Base-by-base conservation (phyloP, 2,329 filamentous ascomycete genomes). In the Sporothrix euskadiensis region DNA sequence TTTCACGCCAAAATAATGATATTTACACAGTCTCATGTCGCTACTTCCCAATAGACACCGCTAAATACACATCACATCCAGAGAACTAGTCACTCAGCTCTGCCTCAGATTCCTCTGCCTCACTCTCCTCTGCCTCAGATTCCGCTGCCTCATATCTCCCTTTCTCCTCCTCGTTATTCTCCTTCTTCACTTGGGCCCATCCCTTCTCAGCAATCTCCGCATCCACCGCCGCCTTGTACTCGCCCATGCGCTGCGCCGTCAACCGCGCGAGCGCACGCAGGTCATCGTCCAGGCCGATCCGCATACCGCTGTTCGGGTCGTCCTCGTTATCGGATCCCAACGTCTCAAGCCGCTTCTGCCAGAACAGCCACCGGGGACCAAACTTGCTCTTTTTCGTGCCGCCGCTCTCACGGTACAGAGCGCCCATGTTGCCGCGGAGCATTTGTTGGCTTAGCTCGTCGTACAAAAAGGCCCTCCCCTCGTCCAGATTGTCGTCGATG, bases 241-340 rank as follows among this genome's bases (percentile, higher is more conserved):
- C 61, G 12, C 10, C 39, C 61, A 66, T 66, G 39, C 61, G 39
- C 61, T 66, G n/a, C n/a, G 61, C 61, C 44, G 61, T 9, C 61
- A 66, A 41, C n/a, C 61, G 39, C 14, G 61, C 61, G 5, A 16
- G n/a, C 4, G 61, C 39, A 22, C 61, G 61, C 61, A 66, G 61
- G 3, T 26, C n/a, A 14, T 66, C 61, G 7, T 66, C 61, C 12
- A 66, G 61, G 10, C 61, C 61, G n/a, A 66, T 39, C n/a, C 22
- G 41, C 3, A 16, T 47, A 19, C 61, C 61, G 39, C 61, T 66
- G 41, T 66, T 10, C 61, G 61, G 61, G 41, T 66, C 61, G n/a
- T 26, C 47, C 8, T 47, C 39, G 19, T 66, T n/a, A 22, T 44
- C 19, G 22, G 61, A 66, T 14, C 39, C 61, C n/a, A 66, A 39